These are phyloP conservation scores for Polytrichum commune DNA, from an alignment of 225 moss, liverwort and hornwort species.

Conservation along the genomic window DNA sequence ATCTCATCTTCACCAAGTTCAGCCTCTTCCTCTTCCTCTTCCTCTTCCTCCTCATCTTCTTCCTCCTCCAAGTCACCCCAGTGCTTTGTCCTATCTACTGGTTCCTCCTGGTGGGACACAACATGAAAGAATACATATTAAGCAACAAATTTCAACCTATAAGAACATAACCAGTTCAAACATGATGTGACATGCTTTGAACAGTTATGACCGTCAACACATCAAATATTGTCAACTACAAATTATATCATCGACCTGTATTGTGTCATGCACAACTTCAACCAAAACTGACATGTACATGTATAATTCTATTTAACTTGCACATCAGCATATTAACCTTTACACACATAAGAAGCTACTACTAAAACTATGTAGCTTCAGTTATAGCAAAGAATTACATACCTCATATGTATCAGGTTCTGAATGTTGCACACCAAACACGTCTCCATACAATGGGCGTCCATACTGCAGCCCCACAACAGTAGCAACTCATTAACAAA, in stretches of 20 bases:
- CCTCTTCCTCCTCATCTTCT: conserved; percentile 97
- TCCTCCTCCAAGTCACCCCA: conserved; percentile 99
- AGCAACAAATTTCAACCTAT: not conserved
- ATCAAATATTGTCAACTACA: too few relatives aligned
- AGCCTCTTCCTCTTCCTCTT: conserved; percentile 93
- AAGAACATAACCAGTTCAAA: not conserved
- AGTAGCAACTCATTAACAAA: not conserved
- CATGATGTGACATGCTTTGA: not conserved
- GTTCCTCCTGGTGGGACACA: conserved; percentile 67
- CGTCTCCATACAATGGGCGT: conserved; percentile 94
- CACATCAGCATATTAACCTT: too few relatives aligned
- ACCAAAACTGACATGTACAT: too few relatives aligned
- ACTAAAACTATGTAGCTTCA: too few relatives aligned
- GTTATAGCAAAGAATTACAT: not conserved
- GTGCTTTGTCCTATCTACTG: conserved; percentile 91
- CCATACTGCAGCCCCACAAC: conserved; percentile 63
- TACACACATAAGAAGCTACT: too few relatives aligned
- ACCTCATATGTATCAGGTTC: conserved; percentile 84
- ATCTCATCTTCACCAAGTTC: conserved; percentile 91
- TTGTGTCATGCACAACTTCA: too few relatives aligned
- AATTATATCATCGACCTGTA: too few relatives aligned
- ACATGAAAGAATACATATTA: not conserved
- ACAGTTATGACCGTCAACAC: not conserved
- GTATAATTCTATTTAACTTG: too few relatives aligned
- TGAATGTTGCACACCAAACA: conserved; percentile 86